Percentiles rank a stretch among this genome's conserved stretches.
Conservation (phyloP, 2,329 filamentous ascomycete genomes). For the Coniochaeta sp. region DNA sequence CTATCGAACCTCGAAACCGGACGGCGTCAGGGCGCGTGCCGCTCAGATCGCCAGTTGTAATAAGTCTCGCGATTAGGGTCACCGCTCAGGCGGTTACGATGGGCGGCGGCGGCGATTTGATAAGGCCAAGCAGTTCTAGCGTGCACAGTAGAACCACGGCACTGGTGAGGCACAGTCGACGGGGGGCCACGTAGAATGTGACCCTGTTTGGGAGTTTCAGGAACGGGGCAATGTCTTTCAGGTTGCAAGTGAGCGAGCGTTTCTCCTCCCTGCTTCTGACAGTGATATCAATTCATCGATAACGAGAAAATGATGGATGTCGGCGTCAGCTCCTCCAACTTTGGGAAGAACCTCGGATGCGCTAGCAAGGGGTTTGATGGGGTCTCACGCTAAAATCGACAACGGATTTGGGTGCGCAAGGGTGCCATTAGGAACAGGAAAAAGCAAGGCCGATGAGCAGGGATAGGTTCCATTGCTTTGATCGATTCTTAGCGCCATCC, state of each 20-base stretch:
- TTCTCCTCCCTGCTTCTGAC: too few species aligned
- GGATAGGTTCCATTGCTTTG: background rate
- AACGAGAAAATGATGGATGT: too few species aligned
- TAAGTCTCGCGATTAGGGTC: too few species aligned
- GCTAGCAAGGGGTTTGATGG: background rate
- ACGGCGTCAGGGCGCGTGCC: background rate
- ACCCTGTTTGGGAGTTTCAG: too few species aligned
- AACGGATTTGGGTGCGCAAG: background rate
- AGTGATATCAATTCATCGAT: too few species aligned
- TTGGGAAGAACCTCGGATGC: background rate
- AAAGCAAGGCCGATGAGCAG: background rate
- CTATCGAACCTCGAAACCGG: background rate
- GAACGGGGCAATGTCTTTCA: too few species aligned
- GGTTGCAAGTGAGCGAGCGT: too few species aligned
- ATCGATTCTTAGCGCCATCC: background rate
- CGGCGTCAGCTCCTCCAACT: too few species aligned
- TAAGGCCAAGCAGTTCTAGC: too few species aligned
- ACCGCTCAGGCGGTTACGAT: background rate
- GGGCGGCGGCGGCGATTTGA: background rate
- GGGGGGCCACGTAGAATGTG: background rate
- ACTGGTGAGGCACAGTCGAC: background rate
- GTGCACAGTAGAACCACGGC: too few species aligned
- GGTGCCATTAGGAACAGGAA: background rate
- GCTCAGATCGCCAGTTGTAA: too few species aligned
- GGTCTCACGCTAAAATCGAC: background rate